Conservation (phyloP, 306 rosid species). For the Cucumis cinereus region DNA sequence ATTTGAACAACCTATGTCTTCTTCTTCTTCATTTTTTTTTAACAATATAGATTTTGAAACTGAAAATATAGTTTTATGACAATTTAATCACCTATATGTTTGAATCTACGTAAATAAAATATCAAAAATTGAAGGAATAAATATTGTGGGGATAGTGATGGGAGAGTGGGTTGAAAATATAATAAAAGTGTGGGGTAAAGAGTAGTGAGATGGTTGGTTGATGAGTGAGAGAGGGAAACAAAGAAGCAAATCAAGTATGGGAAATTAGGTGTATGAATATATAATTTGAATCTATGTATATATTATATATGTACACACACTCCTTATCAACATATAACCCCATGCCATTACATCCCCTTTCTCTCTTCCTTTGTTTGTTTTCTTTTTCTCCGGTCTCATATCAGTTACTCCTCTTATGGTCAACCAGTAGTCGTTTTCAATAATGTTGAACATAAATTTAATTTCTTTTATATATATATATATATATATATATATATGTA, state of each 20-base stretch:
- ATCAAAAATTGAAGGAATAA: background rate
- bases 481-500: too few relatives aligned
- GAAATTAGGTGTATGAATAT: background rate
- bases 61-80: too few relatives aligned
- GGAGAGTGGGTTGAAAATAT: background rate
- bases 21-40: too few relatives aligned
- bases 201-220: background rate
- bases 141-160: background rate
- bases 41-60: too few relatives aligned
- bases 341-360: background rate
- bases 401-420: too few relatives aligned
- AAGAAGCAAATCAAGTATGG: background rate
- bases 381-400: too few relatives aligned
- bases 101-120: background rate
- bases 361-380: too few relatives aligned
- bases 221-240: background rate
- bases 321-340: background rate
- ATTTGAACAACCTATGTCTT: too few relatives aligned
- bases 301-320: background rate
- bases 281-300: background rate
- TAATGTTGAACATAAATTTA: too few relatives aligned
- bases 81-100: too few relatives aligned
- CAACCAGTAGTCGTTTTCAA: too few relatives aligned
- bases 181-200: background rate
- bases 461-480: too few relatives aligned